A percentile compares a stretch with the other conserved stretches of the same genome.
Evolutionary conservation across 2,329 filamentous ascomycete genomes (phyloP).

Genomic region (Pseudocercospora macadamiae): DNA sequence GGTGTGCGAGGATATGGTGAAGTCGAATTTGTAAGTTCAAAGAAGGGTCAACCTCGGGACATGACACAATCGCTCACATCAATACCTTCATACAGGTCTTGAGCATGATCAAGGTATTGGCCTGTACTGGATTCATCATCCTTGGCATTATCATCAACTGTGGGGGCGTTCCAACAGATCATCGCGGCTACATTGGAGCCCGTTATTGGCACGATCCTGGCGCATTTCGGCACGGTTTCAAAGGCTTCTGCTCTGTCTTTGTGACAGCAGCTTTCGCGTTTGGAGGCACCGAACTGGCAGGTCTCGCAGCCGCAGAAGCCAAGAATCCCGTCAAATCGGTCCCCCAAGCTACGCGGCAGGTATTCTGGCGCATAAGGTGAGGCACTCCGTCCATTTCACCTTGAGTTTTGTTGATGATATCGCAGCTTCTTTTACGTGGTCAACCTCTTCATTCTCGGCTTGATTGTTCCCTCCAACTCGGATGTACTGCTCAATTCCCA

Average conservation of each 20-base stretch:
- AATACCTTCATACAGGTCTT: too few relatives aligned
- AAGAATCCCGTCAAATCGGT: slow-evolving; percentile 48
- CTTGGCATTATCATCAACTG: slow-evolving; percentile 61
- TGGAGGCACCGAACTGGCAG: slow-evolving; percentile 62
- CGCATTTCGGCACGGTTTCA: slow-evolving; percentile 83
- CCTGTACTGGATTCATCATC: slow-evolving; percentile 77
- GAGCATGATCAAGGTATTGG: slow-evolving; percentile 74
- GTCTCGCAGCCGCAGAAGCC: slow-evolving; percentile 76
- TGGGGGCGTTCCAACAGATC: slow-evolving; percentile 55
- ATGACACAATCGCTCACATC: too few relatives aligned
- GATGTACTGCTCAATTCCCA: slow-evolving; percentile 37
- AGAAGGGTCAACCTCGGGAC: too few relatives aligned
- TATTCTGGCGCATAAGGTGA: slow-evolving; percentile 35
- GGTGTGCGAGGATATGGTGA: slow-evolving; percentile 64
- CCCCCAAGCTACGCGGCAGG: slow-evolving; percentile 34
- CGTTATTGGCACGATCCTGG: slow-evolving; percentile 66
- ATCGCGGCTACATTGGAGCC: slow-evolving; percentile 51
- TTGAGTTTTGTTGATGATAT: background rate
- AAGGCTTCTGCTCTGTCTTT: slow-evolving; percentile 69
- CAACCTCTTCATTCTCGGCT: slow-evolving; percentile 35
- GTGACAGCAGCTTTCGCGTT: slow-evolving; percentile 67
- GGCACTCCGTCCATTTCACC: background rate
- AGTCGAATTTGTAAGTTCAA: slow-evolving; percentile 1
- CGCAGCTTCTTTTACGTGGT: slow-evolving; percentile 35
- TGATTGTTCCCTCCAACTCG: slow-evolving; percentile 33